These are phyloP conservation scores for Globisporangium solare DNA, from an alignment of 352 stramenopile species.

Conservation along the genomic window DNA sequence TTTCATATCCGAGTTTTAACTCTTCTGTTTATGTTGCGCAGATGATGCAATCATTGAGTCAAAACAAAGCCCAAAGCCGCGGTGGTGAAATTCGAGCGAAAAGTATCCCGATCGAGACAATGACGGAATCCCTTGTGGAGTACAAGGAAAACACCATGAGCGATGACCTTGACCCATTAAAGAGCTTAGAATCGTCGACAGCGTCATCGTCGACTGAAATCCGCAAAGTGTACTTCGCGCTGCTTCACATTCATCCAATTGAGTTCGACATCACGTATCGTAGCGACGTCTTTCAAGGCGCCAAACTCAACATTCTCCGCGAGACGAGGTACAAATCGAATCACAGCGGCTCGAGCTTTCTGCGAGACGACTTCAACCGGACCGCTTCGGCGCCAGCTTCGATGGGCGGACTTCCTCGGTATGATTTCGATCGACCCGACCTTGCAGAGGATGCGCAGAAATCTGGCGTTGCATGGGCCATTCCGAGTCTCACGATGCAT, in stretches of 20 bases:
- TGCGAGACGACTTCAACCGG: conserved; percentile 29
- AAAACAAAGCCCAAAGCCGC: conserved; percentile 63
- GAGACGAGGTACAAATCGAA: conserved; percentile 43
- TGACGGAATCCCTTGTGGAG: conserved; percentile 66
- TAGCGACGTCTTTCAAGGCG: conserved; percentile 81
- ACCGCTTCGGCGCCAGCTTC: conserved; percentile 30
- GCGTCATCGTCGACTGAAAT: conserved; percentile 63
- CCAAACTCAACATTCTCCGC: conserved; percentile 40
- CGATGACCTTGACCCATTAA: conserved; percentile 75
- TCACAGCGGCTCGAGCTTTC: conserved; percentile 5
- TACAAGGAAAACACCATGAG: conserved; percentile 76
- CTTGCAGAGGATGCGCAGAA: conserved; percentile 33
- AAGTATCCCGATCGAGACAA: conserved; percentile 77
- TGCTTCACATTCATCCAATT: conserved; percentile 85
- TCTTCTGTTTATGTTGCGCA: conserved; percentile 9
- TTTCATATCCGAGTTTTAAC: not conserved
- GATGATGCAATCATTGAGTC: conserved; percentile 64
- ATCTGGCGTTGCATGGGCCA: conserved; percentile 60
- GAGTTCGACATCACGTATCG: conserved; percentile 87
- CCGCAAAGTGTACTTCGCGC: conserved; percentile 85
- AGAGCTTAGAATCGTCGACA: conserved; percentile 62
- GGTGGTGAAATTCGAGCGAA: conserved; percentile 78
- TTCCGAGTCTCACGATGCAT: conserved; percentile 86
- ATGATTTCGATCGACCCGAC: conserved; percentile 26
- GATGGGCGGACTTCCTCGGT: conserved; percentile 17